These are phyloP conservation scores for Paxillus involutus DNA, from an alignment of 768 basidiomycete genomes.

Conservation along the genomic window DNA sequence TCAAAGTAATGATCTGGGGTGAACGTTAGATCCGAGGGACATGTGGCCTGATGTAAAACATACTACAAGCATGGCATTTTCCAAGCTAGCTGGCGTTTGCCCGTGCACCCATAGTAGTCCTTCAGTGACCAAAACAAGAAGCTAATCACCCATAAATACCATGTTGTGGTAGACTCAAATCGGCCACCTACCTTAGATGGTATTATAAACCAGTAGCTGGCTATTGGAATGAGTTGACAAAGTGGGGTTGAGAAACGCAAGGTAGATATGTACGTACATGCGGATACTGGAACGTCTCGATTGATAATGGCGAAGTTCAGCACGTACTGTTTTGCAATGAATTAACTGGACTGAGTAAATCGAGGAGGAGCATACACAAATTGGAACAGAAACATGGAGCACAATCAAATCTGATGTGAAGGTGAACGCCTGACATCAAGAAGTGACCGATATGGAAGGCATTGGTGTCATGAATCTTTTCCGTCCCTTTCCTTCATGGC, in stretches of 20 bases:
- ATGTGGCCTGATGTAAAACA: not conserved
- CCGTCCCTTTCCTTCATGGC: too few species aligned
- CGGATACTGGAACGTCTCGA: slow-evolving; percentile 63
- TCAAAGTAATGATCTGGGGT: slow-evolving; percentile 71
- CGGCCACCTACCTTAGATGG: slow-evolving; percentile 61
- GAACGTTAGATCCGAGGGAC: not conserved
- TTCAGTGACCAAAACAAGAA: slow-evolving; percentile 84
- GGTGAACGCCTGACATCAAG: slow-evolving; percentile 2
- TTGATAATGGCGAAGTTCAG: slow-evolving; percentile 57
- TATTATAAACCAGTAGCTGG: slow-evolving; percentile 78
- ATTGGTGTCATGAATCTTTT: too few species aligned
- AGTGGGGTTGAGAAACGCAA: not conserved
- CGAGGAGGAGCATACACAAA: slow-evolving; percentile 47
- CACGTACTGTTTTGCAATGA: slow-evolving; percentile 54
- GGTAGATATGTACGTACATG: slow-evolving; percentile 58
- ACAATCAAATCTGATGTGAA: slow-evolving; percentile 59
- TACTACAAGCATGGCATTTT: slow-evolving; percentile 86
- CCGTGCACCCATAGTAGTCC: slow-evolving; percentile 80
- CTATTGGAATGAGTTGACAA: too few species aligned
- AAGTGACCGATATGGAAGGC: not conserved
- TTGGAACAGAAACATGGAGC: slow-evolving; percentile 66
- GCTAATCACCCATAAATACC: slow-evolving; percentile 34
- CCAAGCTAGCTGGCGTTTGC: slow-evolving; percentile 77
- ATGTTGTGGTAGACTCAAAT: not conserved
- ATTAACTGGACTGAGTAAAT: not conserved